These are phyloP conservation scores for Naganishia friedmannii DNA, from an alignment of 768 basidiomycete species.

Conservation along the genomic window DNA sequence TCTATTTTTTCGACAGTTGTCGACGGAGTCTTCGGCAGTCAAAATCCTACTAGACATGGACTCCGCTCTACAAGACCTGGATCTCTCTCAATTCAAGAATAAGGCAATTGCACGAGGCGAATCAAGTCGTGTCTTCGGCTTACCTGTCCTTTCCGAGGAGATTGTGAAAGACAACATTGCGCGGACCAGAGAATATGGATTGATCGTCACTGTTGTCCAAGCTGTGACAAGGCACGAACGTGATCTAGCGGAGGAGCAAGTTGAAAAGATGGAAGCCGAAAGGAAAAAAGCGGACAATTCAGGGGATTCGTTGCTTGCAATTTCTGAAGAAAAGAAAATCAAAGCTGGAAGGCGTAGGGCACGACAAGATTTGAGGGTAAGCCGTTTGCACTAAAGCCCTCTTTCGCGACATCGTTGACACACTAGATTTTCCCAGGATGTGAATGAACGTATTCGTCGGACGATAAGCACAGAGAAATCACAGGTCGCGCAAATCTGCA, in stretches of 20 bases:
- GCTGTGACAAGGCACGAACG: slow-evolving; percentile 13
- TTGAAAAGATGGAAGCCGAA: slow-evolving; percentile 6
- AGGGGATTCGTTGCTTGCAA: not conserved
- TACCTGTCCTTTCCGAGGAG: slow-evolving; percentile 13
- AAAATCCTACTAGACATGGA: slow-evolving; percentile 20
- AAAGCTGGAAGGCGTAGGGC: slow-evolving; percentile 22
- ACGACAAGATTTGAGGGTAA: slow-evolving; percentile 15
- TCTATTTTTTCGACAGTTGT: not conserved
- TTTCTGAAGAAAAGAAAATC: slow-evolving; percentile 12
- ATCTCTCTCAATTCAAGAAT: slow-evolving; percentile 2
- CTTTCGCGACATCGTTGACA: not conserved
- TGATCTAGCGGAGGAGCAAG: slow-evolving; percentile 18
- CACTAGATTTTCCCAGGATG: not conserved
- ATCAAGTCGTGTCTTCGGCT: not conserved
- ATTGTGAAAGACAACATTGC: slow-evolving; percentile 14
- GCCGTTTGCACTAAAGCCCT: not conserved
- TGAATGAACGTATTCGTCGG: slow-evolving; percentile 15
- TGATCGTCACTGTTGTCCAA: slow-evolving; percentile 15
- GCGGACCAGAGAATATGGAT: slow-evolving; percentile 12
- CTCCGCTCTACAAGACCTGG: slow-evolving; percentile 10
- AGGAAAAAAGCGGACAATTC: slow-evolving; percentile 18
- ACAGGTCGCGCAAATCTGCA: slow-evolving; percentile 13
- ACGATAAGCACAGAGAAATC: slow-evolving; percentile 11
- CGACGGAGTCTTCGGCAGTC: slow-evolving; percentile 7
- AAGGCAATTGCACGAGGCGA: not conserved